Evolutionary conservation across 169 alveolate species (phyloP).

Genomic region (Plasmodium gaboni): DNA sequence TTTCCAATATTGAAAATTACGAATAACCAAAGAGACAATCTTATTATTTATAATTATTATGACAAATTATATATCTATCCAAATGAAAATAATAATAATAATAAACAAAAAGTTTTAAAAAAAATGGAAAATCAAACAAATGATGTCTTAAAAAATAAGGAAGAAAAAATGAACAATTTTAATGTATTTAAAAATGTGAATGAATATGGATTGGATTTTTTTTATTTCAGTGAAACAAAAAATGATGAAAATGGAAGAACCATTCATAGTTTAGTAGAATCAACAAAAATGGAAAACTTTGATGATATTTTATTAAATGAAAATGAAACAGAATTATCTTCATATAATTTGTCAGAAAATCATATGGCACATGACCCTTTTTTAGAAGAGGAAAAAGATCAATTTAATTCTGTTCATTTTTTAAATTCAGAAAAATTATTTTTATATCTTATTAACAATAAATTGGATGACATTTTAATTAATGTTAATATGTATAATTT

Average conservation of each 20-base stretch:
- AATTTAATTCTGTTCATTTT: too few relatives aligned
- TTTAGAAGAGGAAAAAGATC: background rate
- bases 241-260: constrained; percentile 31
- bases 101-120: constrained; percentile 14
- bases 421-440: constrained; percentile 17
- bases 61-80: constrained; percentile 29
- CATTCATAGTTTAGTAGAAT: constrained; percentile 20
- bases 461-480: constrained; percentile 17
- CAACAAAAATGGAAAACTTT: constrained; percentile 24
- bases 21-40: constrained; percentile 29
- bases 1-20: constrained; percentile 28
- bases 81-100: background rate
- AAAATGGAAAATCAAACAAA: background rate
- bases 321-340: background rate
- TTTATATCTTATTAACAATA: constrained; percentile 31
- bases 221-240: constrained; percentile 52
- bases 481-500: constrained; percentile 18
- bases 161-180: background rate
- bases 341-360: background rate
- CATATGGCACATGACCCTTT: background rate
- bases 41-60: constrained; percentile 56
- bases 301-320: constrained; percentile 20
- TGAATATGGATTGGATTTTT: constrained; percentile 62
- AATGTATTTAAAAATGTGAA: constrained; percentile 64
- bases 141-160: background rate